Conservation (phyloP, 768 basidiomycete genomes). For the Dictyophora rubrovolvata region DNA sequence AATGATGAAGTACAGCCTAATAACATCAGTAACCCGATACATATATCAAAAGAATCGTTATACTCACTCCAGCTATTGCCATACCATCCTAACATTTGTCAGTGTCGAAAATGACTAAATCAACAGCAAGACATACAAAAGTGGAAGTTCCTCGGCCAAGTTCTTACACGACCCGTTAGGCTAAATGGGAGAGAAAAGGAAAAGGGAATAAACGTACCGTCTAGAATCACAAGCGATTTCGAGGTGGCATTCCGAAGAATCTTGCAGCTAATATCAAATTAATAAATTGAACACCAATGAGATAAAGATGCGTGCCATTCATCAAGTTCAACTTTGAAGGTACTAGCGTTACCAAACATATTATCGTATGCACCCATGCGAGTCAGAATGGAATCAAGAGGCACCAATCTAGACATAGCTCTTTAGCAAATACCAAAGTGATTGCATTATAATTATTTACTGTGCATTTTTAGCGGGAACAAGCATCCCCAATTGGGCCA, state of each 20-base stretch:
- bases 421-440: not conserved
- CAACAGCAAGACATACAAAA: constrained; percentile 40
- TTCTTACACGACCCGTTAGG: constrained; percentile 36
- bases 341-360: constrained; percentile 89
- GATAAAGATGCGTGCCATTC: constrained; percentile 60
- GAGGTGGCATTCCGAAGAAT: constrained; percentile 92
- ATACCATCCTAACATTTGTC: constrained; percentile 70
- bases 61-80: constrained; percentile 82
- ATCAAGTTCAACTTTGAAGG: constrained; percentile 97
- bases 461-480: constrained; percentile 79
- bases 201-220: constrained; percentile 52
- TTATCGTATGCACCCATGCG: constrained; percentile 99
- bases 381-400: constrained; percentile 86
- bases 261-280: constrained; percentile 55
- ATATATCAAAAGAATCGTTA: not conserved
- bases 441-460: constrained; percentile 26
- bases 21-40: not conserved
- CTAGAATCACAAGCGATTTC: constrained; percentile 86
- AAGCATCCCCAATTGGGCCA: constrained; percentile 94
- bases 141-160: constrained; percentile 94
- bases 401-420: constrained; percentile 49
- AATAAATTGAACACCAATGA: not conserved
- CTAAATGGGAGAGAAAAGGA: not conserved
- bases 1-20: constrained; percentile 84
- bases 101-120: constrained; percentile 5